Evolutionary conservation across 192 early-diverging fungal species (phyloP).

Genomic region (Rhizophagus prolifer): DNA sequence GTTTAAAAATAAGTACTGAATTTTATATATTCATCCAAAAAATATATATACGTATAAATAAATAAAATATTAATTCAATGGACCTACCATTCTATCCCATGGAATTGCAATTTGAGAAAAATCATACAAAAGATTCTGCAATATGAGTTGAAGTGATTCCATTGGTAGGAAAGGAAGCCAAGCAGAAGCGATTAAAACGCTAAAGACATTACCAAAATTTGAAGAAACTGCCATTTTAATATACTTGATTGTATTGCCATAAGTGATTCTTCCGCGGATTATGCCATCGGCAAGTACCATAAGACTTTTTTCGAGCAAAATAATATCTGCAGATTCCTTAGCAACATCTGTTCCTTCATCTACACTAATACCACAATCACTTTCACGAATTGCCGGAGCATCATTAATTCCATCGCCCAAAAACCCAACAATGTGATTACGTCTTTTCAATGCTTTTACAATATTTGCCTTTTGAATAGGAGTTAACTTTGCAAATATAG

Average conservation of each 20-base stretch:
- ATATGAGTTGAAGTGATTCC: constrained; percentile 44
- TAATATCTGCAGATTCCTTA: constrained; percentile 54
- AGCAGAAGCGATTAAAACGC: constrained; percentile 45
- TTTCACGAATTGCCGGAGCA: constrained; percentile 47
- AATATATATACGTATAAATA: too few species aligned
- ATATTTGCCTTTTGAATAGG: constrained; percentile 47
- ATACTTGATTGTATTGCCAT: constrained; percentile 56
- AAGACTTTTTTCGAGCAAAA: constrained; percentile 52
- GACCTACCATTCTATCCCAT: constrained; percentile 44
- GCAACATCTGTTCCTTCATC: constrained; percentile 54
- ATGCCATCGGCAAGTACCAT: constrained; percentile 41
- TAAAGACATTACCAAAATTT: constrained; percentile 59
- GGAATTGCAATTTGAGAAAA: constrained; percentile 50
- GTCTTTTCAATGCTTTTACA: constrained; percentile 42
- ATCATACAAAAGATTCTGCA: constrained; percentile 53
- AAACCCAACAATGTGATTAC: constrained; percentile 45
- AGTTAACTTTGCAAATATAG: constrained; percentile 56
- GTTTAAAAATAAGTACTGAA: background rate
- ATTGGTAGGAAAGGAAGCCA: constrained; percentile 58
- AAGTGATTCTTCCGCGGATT: constrained; percentile 44
- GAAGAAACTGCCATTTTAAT: constrained; percentile 56
- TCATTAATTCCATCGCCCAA: constrained; percentile 60
- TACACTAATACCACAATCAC: constrained; percentile 54
- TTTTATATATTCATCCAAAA: background rate
- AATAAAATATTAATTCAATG: background rate